Percentiles rank a stretch among this genome's conserved stretches.
Conservation (phyloP, 2,329 filamentous ascomycete genomes). For the Gremmenia infestans region DNA sequence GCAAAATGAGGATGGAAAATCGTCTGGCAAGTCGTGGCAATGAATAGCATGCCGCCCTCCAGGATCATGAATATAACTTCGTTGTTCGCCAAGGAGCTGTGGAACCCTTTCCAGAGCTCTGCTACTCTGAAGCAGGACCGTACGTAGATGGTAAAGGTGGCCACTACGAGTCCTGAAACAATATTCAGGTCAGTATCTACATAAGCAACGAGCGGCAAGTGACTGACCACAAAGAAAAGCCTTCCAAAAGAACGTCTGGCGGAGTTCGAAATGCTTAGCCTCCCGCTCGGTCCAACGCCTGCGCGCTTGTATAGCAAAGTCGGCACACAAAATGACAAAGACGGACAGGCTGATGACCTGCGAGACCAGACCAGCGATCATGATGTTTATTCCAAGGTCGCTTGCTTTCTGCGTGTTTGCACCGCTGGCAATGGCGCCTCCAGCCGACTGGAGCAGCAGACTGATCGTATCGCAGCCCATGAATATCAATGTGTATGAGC, state of each 20-base stretch:
- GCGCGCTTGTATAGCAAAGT: slow-evolving; percentile 5
- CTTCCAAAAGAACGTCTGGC: too few relatives aligned
- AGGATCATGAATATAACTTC: slow-evolving; percentile 22
- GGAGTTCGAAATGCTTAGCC: neutral
- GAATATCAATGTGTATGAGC: slow-evolving; percentile 48
- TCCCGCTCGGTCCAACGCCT: neutral
- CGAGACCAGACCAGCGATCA: slow-evolving; percentile 52
- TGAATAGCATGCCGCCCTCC: slow-evolving; percentile 30
- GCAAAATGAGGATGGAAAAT: neutral
- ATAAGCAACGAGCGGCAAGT: too few relatives aligned
- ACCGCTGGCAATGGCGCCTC: slow-evolving; percentile 32
- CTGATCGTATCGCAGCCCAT: slow-evolving; percentile 55
- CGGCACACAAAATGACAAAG: slow-evolving; percentile 16
- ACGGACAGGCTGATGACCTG: slow-evolving; percentile 46
- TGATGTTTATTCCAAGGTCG: slow-evolving; percentile 47
- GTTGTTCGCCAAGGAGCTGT: neutral
- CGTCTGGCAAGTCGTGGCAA: slow-evolving; percentile 4
- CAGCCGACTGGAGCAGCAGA: slow-evolving; percentile 48
- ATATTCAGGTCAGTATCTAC: neutral
- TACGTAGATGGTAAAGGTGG: neutral
- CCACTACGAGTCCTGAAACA: neutral
- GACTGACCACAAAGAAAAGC: too few relatives aligned
- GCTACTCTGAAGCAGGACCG: neutral
- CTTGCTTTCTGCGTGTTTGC: slow-evolving; percentile 4
- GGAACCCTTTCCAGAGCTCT: neutral